Percentiles rank a stretch among this genome's conserved stretches.
phyloP scores from a whole-genome alignment of 2,329 filamentous ascomycete genomes.

The Penicillium nordicum region DNA sequence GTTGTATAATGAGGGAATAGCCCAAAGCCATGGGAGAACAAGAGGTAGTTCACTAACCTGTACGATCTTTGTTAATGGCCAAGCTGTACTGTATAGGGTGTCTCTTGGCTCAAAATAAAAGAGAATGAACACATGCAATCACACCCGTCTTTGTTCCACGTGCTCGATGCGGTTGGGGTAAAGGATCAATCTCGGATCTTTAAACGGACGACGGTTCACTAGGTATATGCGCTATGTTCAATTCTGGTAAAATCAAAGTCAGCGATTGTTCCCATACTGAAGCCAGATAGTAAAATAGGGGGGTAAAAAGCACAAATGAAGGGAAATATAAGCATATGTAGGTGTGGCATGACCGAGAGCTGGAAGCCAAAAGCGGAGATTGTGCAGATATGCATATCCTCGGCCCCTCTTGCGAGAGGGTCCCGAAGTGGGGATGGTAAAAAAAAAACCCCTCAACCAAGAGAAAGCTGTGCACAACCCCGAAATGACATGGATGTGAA shows the following conservation, averaged over 20 bases:
- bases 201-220: conserved; percentile 4
- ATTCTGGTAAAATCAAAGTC: neutral
- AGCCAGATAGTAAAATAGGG: neutral
- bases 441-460: neutral
- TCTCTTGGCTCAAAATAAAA: neutral
- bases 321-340: neutral
- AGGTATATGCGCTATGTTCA: conserved; percentile 16
- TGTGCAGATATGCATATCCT: conserved; percentile 1
- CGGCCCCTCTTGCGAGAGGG: conserved; percentile 3
- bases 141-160: conserved; percentile 20
- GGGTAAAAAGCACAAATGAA: neutral
- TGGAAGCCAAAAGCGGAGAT: conserved; percentile 1
- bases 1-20: neutral
- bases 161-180: conserved; percentile 2
- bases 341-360: conserved; percentile 1
- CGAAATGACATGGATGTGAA: neutral
- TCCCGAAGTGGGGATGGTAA: neutral
- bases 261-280: neutral
- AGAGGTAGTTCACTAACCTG: conserved; percentile 9
- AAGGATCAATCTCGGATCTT: conserved; percentile 8
- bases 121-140: conserved; percentile 9
- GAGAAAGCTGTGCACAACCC: neutral
- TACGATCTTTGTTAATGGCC: conserved; percentile 1
- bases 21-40: neutral
- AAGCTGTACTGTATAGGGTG: conserved; percentile 7